Evolutionary conservation across 768 basidiomycete species (phyloP), one percentile per base, ranked within the genome.

Genomic region (Phylloporus arenicola): DNA sequence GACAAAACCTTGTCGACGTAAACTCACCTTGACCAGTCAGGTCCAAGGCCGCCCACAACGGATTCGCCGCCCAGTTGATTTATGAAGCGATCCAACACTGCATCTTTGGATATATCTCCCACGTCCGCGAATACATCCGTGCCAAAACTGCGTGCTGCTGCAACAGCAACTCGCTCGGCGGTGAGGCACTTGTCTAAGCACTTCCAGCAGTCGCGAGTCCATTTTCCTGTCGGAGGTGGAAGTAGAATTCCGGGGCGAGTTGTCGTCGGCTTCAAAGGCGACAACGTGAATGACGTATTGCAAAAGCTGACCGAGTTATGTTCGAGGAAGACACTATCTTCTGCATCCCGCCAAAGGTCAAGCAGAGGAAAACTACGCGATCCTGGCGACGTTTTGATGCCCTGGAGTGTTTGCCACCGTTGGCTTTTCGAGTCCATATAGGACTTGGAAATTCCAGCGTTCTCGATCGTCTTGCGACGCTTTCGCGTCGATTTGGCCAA

Each of bases 121-220:
- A 77, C 79, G 38, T 77, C 69, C 1, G 75, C 84, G 40, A 85
- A 55, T 9, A 64, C 63, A 34, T 72, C 69, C 38, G 64, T 61
- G n/a, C 38, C 43, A 2, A 61, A 43, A 24, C 65, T 56, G 51
- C 44, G 58, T 34, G 51, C 62, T 56, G 55, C 65, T 3, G 74
- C 80, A 41, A 79, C 56, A 3, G 75, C 73, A 13, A 86, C 64
- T 29, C 86, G 72, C 62, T 84, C 81, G 47, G 87, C 84, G 11
- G 85, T 84, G 54, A 91, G 84, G 59, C 86, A 88, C 20, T 78
- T 79, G 64, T 92, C 90, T 43, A 93, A 72, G 43, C 73, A 61
- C 64, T 86, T 90, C 90, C 90, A 93, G 45, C 91, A 86, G 19
- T 79, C 78, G 59, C 84, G 85, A 4, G 75, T 73, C 90, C 90